Conservation (phyloP, 805 yeast species). For the Sporopachydermia lactativora region DNA sequence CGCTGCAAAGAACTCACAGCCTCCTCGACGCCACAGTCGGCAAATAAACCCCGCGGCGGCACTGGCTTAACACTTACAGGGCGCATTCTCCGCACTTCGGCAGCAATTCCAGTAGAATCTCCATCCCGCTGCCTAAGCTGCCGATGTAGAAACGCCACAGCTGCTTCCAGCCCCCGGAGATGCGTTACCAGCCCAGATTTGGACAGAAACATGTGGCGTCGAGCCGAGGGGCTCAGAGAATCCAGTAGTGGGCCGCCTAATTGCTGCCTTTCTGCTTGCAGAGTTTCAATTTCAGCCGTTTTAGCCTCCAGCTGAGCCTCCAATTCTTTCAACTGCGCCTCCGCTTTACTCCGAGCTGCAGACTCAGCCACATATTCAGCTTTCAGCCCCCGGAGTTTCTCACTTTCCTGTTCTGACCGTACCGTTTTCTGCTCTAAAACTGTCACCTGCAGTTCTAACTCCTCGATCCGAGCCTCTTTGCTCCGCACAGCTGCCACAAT, state of each 20-base stretch:
- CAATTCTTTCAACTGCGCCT: neutral
- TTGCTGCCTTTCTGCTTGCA: neutral
- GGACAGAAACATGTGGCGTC: neutral
- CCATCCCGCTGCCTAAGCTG: too few relatives aligned
- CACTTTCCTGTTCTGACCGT: conserved; percentile 1
- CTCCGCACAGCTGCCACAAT: neutral
- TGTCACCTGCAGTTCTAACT: neutral
- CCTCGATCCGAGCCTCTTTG: neutral
- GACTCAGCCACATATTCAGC: neutral
- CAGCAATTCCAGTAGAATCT: too few relatives aligned
- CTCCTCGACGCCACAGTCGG: too few relatives aligned
- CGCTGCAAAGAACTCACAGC: neutral
- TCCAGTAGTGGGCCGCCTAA: neutral
- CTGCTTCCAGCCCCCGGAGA: neutral
- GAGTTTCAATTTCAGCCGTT: neutral
- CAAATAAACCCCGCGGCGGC: too few relatives aligned
- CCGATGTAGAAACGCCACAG: too few relatives aligned
- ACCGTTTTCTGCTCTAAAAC: neutral
- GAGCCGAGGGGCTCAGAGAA: neutral
- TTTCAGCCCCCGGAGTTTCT: neutral
- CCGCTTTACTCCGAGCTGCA: neutral
- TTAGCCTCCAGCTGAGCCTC: neutral
- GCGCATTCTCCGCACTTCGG: too few relatives aligned
- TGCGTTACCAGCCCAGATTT: neutral
- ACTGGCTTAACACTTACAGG: too few relatives aligned